These are phyloP conservation scores for Raphanus hybrid DNA, from an alignment of 441 rosid genomes.

Conservation along the genomic window DNA sequence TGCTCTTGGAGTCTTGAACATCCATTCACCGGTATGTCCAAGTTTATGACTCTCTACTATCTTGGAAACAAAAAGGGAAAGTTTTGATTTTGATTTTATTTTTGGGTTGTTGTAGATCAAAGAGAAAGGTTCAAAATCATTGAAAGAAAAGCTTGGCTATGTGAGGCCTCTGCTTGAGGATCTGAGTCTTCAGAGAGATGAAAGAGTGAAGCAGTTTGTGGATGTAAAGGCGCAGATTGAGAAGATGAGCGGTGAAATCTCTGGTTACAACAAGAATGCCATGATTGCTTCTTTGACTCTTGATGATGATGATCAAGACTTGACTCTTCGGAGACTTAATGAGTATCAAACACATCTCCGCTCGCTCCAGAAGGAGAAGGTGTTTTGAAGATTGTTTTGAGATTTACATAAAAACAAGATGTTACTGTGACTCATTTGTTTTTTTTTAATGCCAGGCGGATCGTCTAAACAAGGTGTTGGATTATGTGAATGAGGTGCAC, in stretches of 20 bases:
- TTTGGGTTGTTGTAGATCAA: slow-evolving; percentile 47
- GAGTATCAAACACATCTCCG: slow-evolving; percentile 75
- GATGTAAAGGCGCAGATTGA: slow-evolving; percentile 75
- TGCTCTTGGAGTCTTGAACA: slow-evolving; percentile 76
- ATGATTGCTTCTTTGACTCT: slow-evolving; percentile 56
- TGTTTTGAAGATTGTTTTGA: slow-evolving; percentile 22
- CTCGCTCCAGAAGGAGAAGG: slow-evolving; percentile 87
- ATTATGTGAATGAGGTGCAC: slow-evolving; percentile 81
- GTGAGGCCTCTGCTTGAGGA: slow-evolving; percentile 79
- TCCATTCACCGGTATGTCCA: slow-evolving; percentile 62
- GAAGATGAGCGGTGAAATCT: slow-evolving; percentile 78
- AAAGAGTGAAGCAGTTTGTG: slow-evolving; percentile 73
- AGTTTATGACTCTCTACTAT: neutral
- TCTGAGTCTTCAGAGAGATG: slow-evolving; percentile 70
- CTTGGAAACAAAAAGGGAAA: neutral
- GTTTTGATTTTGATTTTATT: neutral
- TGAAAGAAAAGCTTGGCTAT: slow-evolving; percentile 76
- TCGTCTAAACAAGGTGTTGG: slow-evolving; percentile 81
- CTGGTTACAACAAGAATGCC: slow-evolving; percentile 48
- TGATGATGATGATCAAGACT: slow-evolving; percentile 67
- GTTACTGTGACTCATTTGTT: slow-evolving; percentile 27
- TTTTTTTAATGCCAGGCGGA: slow-evolving; percentile 65
- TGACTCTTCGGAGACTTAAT: slow-evolving; percentile 72
- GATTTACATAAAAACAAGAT: neutral
- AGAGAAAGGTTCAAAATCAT: slow-evolving; percentile 60